Evolutionary conservation across 225 moss, liverwort and hornwort genomes (phyloP).

Genomic region (Neckera pumila): DNA sequence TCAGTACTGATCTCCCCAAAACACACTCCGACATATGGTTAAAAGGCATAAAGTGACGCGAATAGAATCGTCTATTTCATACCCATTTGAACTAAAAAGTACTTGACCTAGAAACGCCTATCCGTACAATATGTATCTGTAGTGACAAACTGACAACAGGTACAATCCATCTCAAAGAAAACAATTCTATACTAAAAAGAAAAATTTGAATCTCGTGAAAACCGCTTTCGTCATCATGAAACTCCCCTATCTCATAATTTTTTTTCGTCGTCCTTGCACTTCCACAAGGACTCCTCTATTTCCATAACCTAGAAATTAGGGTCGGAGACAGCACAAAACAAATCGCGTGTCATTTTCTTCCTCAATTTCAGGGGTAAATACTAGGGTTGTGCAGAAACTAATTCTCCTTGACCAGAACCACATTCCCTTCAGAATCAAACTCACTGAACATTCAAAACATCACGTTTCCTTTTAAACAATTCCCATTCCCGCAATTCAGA

Average conservation of each 20-base stretch:
- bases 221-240: neutral
- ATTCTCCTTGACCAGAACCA: neutral
- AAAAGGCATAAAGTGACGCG: neutral
- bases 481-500: neutral
- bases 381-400: neutral
- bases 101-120: neutral
- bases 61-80: neutral
- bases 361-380: neutral
- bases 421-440: neutral
- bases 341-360: neutral
- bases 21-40: neutral
- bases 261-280: neutral
- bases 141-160: neutral
- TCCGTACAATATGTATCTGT: neutral
- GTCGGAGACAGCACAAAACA: neutral
- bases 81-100: neutral
- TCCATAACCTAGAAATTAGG: neutral
- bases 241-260: neutral
- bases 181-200: neutral
- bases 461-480: neutral
- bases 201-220: neutral
- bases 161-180: neutral
- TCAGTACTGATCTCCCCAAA: neutral
- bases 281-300: neutral
- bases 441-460: neutral